phyloP scores from a whole-genome alignment of 2,329 filamentous ascomycete species.

The Clarireedia homoeocarpa region DNA sequence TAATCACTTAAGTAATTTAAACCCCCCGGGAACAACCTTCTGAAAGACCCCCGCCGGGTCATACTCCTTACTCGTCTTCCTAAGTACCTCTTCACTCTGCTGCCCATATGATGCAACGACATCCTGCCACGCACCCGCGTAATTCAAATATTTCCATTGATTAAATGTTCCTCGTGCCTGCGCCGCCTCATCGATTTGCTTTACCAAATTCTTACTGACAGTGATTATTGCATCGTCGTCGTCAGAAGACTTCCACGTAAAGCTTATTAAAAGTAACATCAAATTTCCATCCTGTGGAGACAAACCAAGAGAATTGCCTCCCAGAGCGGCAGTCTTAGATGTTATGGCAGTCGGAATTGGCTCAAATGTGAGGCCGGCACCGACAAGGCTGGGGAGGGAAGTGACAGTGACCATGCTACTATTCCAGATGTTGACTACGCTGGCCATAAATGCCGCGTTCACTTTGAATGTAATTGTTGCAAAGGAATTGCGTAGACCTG shows the following conservation, averaged over 20 bases:
- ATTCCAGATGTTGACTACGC: background rate
- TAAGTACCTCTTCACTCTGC: background rate
- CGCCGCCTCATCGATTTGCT: background rate
- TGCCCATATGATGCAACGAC: background rate
- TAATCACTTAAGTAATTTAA: slow-evolving; percentile 31
- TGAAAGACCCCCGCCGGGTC: slow-evolving; percentile 12
- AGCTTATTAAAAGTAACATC: background rate
- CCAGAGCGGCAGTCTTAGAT: background rate
- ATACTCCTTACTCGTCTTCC: slow-evolving; percentile 10
- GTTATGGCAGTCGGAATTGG: background rate
- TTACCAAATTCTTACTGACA: background rate
- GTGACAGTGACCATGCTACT: background rate
- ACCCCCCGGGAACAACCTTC: slow-evolving; percentile 13
- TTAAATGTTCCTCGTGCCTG: background rate
- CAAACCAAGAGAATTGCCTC: background rate
- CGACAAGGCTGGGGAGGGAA: background rate
- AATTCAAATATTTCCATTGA: background rate
- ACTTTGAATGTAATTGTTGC: background rate
- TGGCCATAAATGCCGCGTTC: background rate
- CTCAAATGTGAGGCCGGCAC: background rate
- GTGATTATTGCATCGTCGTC: background rate
- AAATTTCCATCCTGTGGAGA: background rate
- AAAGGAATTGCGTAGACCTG: background rate
- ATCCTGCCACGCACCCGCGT: background rate
- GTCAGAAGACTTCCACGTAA: background rate